phyloP scores from a whole-genome alignment of 306 rosid species.

The Ziziphus jujuba region DNA sequence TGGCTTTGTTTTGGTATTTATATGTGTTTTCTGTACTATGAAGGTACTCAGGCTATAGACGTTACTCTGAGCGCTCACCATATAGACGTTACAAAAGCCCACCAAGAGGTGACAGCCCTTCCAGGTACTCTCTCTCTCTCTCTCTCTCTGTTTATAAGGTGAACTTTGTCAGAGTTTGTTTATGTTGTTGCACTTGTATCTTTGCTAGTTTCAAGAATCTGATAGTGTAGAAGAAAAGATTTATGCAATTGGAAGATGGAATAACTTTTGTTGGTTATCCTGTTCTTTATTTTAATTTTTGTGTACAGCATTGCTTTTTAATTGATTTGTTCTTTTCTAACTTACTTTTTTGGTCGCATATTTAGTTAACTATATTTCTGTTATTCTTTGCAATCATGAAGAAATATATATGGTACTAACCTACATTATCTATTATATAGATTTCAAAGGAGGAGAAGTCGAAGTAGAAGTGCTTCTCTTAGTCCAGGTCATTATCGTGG shows the following conservation, averaged over 20 bases:
- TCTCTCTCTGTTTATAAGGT: slow-evolving; percentile 4
- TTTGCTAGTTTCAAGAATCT: neutral
- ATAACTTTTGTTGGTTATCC: too few species aligned
- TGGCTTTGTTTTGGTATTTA: slow-evolving; percentile 8
- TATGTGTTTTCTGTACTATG: slow-evolving; percentile 33
- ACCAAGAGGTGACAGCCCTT: slow-evolving; percentile 64
- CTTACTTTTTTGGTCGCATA: neutral
- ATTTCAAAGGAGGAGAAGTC: slow-evolving; percentile 60
- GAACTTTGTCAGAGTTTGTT: neutral
- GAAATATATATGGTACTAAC: neutral
- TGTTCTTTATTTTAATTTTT: neutral
- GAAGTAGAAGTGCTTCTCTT: slow-evolving; percentile 66
- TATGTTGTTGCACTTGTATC: neutral
- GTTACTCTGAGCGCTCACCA: slow-evolving; percentile 60
- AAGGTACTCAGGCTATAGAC: slow-evolving; percentile 69
- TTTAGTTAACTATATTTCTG: slow-evolving; percentile 3
- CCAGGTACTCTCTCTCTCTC: slow-evolving; percentile 55
- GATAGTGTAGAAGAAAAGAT: too few species aligned
- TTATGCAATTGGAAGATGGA: too few species aligned
- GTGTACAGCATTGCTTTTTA: neutral
- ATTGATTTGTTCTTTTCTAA: neutral
- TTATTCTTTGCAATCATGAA: neutral
- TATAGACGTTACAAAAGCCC: slow-evolving; percentile 67
- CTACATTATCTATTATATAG: slow-evolving; percentile 31
- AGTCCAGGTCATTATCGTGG: slow-evolving; percentile 69